These are phyloP conservation scores for Alternaria arbusti DNA, from an alignment of 2,329 filamentous ascomycete species.

Conservation along the genomic window DNA sequence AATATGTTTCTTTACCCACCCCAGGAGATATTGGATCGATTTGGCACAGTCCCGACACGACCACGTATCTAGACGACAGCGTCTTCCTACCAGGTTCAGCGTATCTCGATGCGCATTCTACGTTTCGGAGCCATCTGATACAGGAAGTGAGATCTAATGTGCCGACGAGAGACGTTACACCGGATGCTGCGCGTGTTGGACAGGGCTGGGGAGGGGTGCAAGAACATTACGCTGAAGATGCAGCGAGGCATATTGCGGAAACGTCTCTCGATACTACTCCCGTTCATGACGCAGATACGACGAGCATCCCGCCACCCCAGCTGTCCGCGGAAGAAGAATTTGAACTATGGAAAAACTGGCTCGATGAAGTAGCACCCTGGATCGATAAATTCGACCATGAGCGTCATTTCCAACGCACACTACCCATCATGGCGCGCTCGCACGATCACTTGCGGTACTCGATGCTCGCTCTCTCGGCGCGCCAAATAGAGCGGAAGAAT, in stretches of 20 bases:
- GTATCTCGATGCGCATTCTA: conserved; percentile 25
- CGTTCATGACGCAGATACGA: neutral
- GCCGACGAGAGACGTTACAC: conserved; percentile 14
- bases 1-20: neutral
- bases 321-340: conserved; percentile 19
- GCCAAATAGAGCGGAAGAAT: conserved; percentile 62
- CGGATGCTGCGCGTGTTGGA: neutral
- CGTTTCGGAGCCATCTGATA: conserved; percentile 22
- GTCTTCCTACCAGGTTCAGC: conserved; percentile 23
- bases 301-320: neutral
- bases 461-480: conserved; percentile 61
- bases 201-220: neutral
- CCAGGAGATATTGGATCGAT: neutral
- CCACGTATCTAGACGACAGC: conserved; percentile 10
- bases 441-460: conserved; percentile 60
- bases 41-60: conserved; percentile 3
- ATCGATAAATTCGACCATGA: conserved; percentile 64
- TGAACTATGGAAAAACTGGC: conserved; percentile 49
- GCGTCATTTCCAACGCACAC: conserved; percentile 59
- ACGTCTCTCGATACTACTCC: neutral
- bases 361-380: conserved; percentile 61
- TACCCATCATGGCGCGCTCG: conserved; percentile 58
- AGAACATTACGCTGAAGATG: neutral
- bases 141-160: conserved; percentile 19
- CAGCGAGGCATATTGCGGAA: neutral